Evolutionary conservation across 768 basidiomycete genomes (phyloP).

Genomic region (Steccherinum ochraceum): DNA sequence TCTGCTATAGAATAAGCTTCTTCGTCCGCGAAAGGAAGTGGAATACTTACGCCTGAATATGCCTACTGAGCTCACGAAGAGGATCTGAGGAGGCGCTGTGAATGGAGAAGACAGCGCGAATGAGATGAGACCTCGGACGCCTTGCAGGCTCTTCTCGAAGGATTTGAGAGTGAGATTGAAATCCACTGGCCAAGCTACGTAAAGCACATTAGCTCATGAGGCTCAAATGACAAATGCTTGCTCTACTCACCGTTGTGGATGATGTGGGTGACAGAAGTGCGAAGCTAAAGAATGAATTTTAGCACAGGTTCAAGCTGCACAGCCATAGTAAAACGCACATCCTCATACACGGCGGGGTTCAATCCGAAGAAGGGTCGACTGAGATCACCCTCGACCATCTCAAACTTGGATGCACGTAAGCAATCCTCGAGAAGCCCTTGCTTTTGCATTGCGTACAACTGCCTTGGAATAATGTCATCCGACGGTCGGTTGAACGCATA

Average conservation of each 20-base stretch:
- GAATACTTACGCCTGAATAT: slow-evolving; percentile 9
- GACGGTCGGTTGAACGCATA: slow-evolving; percentile 30
- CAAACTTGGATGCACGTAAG: slow-evolving; percentile 20
- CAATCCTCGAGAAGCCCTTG: slow-evolving; percentile 18
- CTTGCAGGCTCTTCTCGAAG: slow-evolving; percentile 9
- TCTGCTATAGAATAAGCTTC: background rate
- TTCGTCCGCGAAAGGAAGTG: no score
- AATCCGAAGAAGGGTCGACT: background rate
- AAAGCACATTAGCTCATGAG: background rate
- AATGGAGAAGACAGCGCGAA: slow-evolving; percentile 11
- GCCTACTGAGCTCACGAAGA: slow-evolving; percentile 16
- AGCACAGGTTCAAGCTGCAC: background rate
- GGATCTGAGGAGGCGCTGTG: slow-evolving; percentile 7
- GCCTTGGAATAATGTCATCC: slow-evolving; percentile 12
- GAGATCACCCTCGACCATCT: slow-evolving; percentile 18
- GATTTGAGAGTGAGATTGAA: slow-evolving; percentile 14
- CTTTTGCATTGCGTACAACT: slow-evolving; percentile 16
- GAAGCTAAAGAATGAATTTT: slow-evolving; percentile 3
- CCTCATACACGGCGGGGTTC: background rate
- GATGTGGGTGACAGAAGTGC: slow-evolving; percentile 12
- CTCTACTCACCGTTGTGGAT: slow-evolving; percentile 20
- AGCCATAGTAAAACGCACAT: background rate
- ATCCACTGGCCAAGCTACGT: slow-evolving; percentile 13
- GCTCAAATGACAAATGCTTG: background rate
- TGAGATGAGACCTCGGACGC: slow-evolving; percentile 13